Evolutionary conservation across 2,329 filamentous ascomycete species (phyloP), one percentile per base, ranked within the genome.

Genomic region (Cryphonectria japonica): DNA sequence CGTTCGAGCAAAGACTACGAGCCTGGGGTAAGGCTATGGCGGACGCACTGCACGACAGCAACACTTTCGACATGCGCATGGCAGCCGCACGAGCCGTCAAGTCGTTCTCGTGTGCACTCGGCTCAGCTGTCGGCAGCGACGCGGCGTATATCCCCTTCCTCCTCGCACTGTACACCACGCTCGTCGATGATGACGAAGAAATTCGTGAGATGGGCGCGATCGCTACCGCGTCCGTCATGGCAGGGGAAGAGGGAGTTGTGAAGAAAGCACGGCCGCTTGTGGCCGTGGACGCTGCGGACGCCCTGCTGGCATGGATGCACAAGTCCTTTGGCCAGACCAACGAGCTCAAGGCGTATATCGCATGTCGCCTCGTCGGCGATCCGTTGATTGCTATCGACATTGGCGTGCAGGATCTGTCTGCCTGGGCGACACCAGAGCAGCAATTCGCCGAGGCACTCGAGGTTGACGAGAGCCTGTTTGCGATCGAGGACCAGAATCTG

Each of bases 121-220:
- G 73, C 41, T 63, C 63, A 73, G 71, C 75, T 67, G 78, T 59
- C 76, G 75, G 61, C 74, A 72, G 73, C 61, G 74, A 80, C 52
- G 46, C 72, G 0, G 78, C 79, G 19, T 81, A 88, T 46, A 79
- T 93, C 1, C 82, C 87, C 1, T 82, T 88, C 41, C 86, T 92
- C 29, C 79, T 94, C 6, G 84, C 91, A 3, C 82, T 95, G 1
- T 95, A 96, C 79, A 91, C 94, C 77, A 85, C 90, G 62, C 85
- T 97, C 5, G 92, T 93, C 77, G 96, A 98, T 78, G 95, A 98
- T 78, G 95, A 98, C 77, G 93, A 97, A 75, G 94, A 98, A 70
- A 88, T 98, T 73, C 72, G 73, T 41, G 73, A 74, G 59, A 72
- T 72, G 13, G 73, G 69, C 61, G 70, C 73, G 16, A 16, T 50